These are phyloP conservation scores for Takakia lepidozioides DNA, from an alignment of 225 moss, liverwort and hornwort genomes.

Conservation along the genomic window DNA sequence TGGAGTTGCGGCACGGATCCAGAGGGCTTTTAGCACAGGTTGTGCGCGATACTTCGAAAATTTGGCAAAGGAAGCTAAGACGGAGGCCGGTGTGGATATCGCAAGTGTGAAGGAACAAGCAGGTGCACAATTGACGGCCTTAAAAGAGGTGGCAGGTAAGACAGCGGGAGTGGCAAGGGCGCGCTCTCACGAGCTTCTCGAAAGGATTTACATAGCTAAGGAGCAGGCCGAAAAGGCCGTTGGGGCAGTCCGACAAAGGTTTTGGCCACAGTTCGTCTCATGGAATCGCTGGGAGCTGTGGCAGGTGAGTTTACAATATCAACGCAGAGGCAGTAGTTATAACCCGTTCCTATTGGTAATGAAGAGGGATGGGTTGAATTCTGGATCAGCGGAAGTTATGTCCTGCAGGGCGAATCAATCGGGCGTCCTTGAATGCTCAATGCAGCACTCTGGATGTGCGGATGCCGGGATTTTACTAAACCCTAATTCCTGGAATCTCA, in stretches of 20 bases:
- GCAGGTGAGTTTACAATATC: slow-evolving; percentile 60
- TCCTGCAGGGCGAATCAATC: too few relatives aligned
- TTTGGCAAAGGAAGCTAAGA: too few relatives aligned
- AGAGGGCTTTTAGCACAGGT: too few relatives aligned
- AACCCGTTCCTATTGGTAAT: too few relatives aligned
- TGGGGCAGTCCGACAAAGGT: slow-evolving; percentile 16
- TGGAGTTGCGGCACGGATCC: too few relatives aligned
- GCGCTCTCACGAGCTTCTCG: slow-evolving; percentile 31
- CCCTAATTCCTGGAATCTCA: slow-evolving; percentile 1
- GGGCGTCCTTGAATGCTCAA: too few relatives aligned
- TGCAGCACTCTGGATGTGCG: too few relatives aligned
- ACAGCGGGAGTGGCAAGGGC: slow-evolving; percentile 17
- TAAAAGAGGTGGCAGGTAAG: slow-evolving; percentile 22
- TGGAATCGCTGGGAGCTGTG: slow-evolving; percentile 77
- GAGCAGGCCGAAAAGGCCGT: slow-evolving; percentile 11
- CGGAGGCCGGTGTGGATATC: slow-evolving; percentile 42
- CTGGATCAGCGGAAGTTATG: too few relatives aligned
- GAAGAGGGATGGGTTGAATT: too few relatives aligned
- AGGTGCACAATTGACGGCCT: slow-evolving; percentile 8
- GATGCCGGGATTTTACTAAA: background rate
- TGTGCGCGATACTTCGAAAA: too few relatives aligned
- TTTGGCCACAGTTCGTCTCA: slow-evolving; percentile 64
- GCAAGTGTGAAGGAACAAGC: slow-evolving; percentile 13
- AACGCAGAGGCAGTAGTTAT: too few relatives aligned
- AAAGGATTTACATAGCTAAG: slow-evolving; percentile 24